A percentile compares a stretch with the other conserved stretches of the same genome.
phyloP scores from a whole-genome alignment of 352 stramenopile species.

The Elongisporangium prolatum region DNA sequence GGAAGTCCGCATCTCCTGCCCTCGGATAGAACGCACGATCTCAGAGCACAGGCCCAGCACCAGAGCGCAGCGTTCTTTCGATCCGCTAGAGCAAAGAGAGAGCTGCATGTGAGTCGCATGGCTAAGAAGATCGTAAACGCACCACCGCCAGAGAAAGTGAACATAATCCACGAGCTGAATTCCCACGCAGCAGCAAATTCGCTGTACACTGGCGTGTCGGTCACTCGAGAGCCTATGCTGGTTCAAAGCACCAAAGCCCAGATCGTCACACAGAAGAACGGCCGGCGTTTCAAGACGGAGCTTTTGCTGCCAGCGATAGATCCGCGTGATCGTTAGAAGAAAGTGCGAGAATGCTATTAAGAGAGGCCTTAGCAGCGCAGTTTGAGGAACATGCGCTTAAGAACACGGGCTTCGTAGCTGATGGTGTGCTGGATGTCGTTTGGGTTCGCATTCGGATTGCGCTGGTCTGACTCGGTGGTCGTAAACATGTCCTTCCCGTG shows the following conservation, averaged over 20 bases:
- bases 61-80: background rate
- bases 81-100: background rate
- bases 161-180: background rate
- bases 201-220: background rate
- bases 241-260: background rate
- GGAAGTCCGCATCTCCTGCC: background rate
- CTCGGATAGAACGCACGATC: background rate
- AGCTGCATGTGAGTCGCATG: background rate
- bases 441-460: constrained; percentile 13
- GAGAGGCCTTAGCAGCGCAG: constrained; percentile 51
- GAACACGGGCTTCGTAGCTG: constrained; percentile 89
- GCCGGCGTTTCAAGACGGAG: background rate
- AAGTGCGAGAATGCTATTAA: background rate
- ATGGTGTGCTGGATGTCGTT: constrained; percentile 80
- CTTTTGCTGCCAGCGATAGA: background rate
- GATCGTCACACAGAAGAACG: background rate
- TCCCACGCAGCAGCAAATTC: background rate
- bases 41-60: background rate
- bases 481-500: constrained; percentile 91
- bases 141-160: background rate
- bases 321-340: background rate
- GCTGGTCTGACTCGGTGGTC: constrained; percentile 51
- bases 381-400: constrained; percentile 95
- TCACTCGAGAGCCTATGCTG: background rate
- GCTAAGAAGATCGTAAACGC: background rate